These are phyloP conservation scores for Graphium sp. DNA, from an alignment of 2,329 filamentous ascomycete genomes.

Conservation along the genomic window DNA sequence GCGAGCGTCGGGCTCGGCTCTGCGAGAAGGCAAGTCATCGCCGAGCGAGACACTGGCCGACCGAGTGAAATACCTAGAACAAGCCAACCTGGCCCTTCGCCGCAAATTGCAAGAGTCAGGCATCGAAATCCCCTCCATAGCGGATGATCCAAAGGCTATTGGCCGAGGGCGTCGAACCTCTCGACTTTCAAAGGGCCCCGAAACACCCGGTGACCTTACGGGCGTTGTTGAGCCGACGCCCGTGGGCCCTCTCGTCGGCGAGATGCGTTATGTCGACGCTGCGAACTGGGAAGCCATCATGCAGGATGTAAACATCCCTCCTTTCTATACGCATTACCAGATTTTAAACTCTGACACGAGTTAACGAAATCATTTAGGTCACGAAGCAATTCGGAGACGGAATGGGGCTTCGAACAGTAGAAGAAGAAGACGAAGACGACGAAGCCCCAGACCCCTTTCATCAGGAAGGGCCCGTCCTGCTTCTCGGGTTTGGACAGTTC, in stretches of 20 bases:
- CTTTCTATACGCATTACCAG: no score
- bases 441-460: conserved; percentile 4
- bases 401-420: no score
- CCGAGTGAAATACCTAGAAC: not conserved
- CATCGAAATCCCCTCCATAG: not conserved
- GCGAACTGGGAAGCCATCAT: conserved; percentile 15
- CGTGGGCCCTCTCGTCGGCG: conserved; percentile 8
- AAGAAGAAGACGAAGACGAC: conserved; percentile 9
- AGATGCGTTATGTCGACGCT: conserved; percentile 12
- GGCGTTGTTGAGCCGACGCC: conserved; percentile 5
- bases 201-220: conserved; percentile 5
- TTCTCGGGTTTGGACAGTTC: conserved; percentile 11
- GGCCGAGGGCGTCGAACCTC: not conserved
- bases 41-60: conserved; percentile 3
- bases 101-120: not conserved
- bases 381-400: no score
- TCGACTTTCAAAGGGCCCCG: not conserved
- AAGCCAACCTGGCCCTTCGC: not conserved
- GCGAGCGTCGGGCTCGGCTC: conserved; percentile 7
- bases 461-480: conserved; percentile 10
- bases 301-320: conserved; percentile 10
- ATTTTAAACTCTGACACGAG: no score
- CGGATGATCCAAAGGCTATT: not conserved
- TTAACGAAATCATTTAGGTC: conserved; percentile 8
- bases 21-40: conserved; percentile 2